Evolutionary conservation across 2,329 filamentous ascomycete species (phyloP), one percentile per base, ranked within the genome.

Genomic region (Shiraia sp.): DNA sequence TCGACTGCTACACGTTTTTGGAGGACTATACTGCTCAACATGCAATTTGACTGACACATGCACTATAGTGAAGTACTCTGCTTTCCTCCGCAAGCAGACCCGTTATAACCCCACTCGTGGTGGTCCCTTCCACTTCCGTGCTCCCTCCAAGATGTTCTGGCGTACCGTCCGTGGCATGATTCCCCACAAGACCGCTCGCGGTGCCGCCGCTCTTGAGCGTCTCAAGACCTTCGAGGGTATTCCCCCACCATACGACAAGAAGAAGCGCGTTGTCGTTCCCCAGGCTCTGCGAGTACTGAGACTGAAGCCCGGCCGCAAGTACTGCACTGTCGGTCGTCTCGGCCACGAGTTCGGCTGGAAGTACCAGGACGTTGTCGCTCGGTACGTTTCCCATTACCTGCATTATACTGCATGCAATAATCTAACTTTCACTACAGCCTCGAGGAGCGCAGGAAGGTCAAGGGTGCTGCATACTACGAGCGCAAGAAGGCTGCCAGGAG

Each of bases 131-230:
- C 93, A 99, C 81, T 97, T 96, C 90, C 93, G 93, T 75, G 90
- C 92, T 68, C 93, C 93, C 57, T 95, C 91, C 70, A 88, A 95
- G 79, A 96, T 99, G 83, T 96, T 99, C 87, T 99, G 96, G 88
- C 96, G 96, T 88, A 90, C 93, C 74, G 90, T 99, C 79, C 92
- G 93, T 77, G 93, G 93, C 77, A 99, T 99, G 93, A 95, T 99
- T 66, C 93, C 93, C 73, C 93, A 99, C 90, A 99, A 99, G 89
- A 99, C 93, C 66, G 85, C 93, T 75, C 92, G 93, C 73, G 93
- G 93, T 79, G 87, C 90, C 69, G 92, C 92, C 69, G 93, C 93
- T 68, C 78, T 99, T 74, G 91, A 97, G 85, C 88, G 93, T 78
- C 88, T 99, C 66, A 99, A 99, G 90, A 90, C 95, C 75, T 99